Base-by-base conservation (phyloP, 2,329 filamentous ascomycete genomes). In the Aureobasidium sp. region DNA sequence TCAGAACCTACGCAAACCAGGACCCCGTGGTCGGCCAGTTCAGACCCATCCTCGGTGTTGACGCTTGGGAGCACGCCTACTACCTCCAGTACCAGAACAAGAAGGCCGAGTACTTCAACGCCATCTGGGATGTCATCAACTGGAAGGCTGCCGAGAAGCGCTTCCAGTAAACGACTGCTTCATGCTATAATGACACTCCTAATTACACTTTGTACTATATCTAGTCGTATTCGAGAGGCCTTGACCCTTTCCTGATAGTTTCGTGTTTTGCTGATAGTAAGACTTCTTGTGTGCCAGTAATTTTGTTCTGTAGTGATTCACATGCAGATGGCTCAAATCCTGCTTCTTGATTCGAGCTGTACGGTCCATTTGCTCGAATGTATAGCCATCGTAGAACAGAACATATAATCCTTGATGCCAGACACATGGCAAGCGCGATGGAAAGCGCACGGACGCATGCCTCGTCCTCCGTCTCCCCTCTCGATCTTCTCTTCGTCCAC, bases 51-150 rank as follows among this genome's bases (percentile, higher is more conserved):
- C 79, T 97, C 51, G 92, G 92, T 62, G 88, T 97, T 71, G 92
- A 97, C 79, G 92, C 91, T 61, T 96, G 91, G 91, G 91, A 96
- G 82, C 91, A 96, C 78, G 91, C 91, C 58, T 96, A 95, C 82
- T 95, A 96, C 79, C 82, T 96, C 65, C 90, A 96, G 81, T 96
- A 96, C 80, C 84, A 96, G 85, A 96, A 96, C 83, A 87, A 91
- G 77, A 96, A 96, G 86, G 91, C 88, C 63, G 91, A 96, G 80
- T 96, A 96, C 82, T 96, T 96, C 78, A 84, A 84, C 70, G 90
- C 90, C 63, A 88, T 96, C 74, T 96, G 92, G 92, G 90, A 96
- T 69, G 91, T 96, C 55, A 81, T 96, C 76, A 96, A 96, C 86
- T 97, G 92, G 92, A 91, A 91, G 84, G 85, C 88, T 36, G 92